Evolutionary conservation across 2,329 filamentous ascomycete species (phyloP).

Genomic region (Aspergillus fischeri): DNA sequence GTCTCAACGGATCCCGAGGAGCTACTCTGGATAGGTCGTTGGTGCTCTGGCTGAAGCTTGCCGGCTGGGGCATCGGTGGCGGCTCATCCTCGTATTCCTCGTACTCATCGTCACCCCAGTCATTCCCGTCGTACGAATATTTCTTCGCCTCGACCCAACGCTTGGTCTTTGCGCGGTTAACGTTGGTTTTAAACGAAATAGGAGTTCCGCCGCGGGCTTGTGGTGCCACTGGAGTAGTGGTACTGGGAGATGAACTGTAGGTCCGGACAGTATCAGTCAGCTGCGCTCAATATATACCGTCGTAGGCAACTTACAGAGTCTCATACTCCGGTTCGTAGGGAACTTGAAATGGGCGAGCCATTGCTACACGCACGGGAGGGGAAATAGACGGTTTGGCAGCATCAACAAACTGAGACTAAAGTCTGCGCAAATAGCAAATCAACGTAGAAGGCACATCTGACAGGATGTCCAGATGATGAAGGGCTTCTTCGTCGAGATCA

Average conservation of each 20-base stretch:
- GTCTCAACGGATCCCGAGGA: slow-evolving; percentile 8
- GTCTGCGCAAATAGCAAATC: background rate
- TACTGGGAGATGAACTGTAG: slow-evolving; percentile 14
- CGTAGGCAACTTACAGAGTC: slow-evolving; percentile 20
- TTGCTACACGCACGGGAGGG: slow-evolving; percentile 10
- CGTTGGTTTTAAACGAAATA: slow-evolving; percentile 72
- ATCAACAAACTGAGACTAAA: background rate
- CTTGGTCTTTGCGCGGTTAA: slow-evolving; percentile 83
- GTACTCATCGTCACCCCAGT: slow-evolving; percentile 71
- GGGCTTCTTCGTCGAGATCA: background rate
- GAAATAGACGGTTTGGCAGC: slow-evolving; percentile 1
- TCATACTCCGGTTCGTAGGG: slow-evolving; percentile 21
- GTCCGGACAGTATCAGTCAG: background rate
- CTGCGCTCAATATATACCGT: background rate
- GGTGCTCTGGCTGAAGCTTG: slow-evolving; percentile 24
- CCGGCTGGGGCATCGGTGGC: slow-evolving; percentile 21
- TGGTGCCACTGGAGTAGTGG: slow-evolving; percentile 27
- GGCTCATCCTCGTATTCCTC: slow-evolving; percentile 62
- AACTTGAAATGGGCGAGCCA: slow-evolving; percentile 25
- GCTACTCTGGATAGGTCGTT: slow-evolving; percentile 14
- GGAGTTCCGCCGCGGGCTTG: slow-evolving; percentile 36
- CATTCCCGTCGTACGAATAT: slow-evolving; percentile 84
- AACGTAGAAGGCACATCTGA: background rate
- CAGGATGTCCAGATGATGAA: background rate
- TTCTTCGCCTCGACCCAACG: slow-evolving; percentile 93